These are phyloP conservation scores for Claviceps maximensis DNA, from an alignment of 2,329 filamentous ascomycete genomes.

Conservation along the genomic window DNA sequence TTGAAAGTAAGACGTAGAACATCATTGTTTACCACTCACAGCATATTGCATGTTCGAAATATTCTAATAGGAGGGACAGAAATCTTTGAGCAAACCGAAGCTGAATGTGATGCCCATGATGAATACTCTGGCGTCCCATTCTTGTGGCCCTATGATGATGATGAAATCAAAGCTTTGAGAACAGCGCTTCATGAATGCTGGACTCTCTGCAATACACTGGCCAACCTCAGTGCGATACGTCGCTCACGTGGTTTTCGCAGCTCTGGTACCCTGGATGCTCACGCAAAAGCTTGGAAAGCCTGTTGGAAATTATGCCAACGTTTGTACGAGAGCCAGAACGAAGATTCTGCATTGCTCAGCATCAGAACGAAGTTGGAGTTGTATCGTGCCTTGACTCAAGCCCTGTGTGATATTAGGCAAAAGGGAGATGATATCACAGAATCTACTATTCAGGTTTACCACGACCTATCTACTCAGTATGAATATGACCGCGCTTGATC, in stretches of 20 bases:
- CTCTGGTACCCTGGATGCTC: constrained; percentile 59
- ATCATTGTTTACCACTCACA: background rate
- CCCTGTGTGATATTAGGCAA: constrained; percentile 73
- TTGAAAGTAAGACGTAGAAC: constrained; percentile 50
- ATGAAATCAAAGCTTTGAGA: constrained; percentile 55
- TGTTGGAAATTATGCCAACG: constrained; percentile 90
- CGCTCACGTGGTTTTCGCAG: constrained; percentile 66
- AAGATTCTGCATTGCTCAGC: constrained; percentile 51
- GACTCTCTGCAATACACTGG: constrained; percentile 85
- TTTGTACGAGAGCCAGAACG: constrained; percentile 69
- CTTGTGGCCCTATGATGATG: constrained; percentile 33
- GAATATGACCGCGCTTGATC: constrained; percentile 12
- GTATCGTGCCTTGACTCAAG: constrained; percentile 84
- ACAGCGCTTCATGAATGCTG: constrained; percentile 78
- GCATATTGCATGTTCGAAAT: background rate
- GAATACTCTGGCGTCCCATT: constrained; percentile 28
- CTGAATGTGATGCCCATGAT: constrained; percentile 38
- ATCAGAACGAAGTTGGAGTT: constrained; percentile 69
- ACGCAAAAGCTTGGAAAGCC: constrained; percentile 83
- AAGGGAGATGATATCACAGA: constrained; percentile 68
- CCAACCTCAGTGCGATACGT: constrained; percentile 72
- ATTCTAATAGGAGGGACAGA: constrained; percentile 23
- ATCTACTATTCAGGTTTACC: constrained; percentile 80
- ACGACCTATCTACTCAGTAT: constrained; percentile 85
- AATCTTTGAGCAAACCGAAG: constrained; percentile 41